Evolutionary conservation across 805 yeast species (phyloP), one percentile per base, ranked within the genome.

Genomic region (Candida easanensis): DNA sequence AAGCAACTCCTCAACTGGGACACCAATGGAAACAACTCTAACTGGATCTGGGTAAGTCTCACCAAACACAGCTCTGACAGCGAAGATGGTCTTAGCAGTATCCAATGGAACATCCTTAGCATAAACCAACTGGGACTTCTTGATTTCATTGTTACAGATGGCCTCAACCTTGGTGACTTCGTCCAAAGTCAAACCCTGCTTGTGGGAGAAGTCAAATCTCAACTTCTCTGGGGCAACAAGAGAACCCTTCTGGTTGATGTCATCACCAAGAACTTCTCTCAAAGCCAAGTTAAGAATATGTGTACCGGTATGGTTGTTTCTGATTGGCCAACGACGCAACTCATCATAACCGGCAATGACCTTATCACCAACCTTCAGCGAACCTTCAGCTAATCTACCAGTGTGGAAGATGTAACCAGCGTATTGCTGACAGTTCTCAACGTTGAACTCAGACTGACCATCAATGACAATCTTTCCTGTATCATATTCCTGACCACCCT

Each of bases 41-140:
- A 93, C 99, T 30, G 99, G 99, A 62, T 93, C 97, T 33, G 99
- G 99, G 62, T 93, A 93, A 3, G 96, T 88, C 73, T 93, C 99
- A 60, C 99, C 99, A 59, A 93, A 93, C 33, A 93, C 99, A 44
- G 99, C 99, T 69, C 99, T 87, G 36, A 93, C 81, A 23, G 97
- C 95, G 52, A 67, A 70, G 54, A 93, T 90, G 37, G 76, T 68
- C 58, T 77, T 80, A 32, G 98, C 99, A 46, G 68, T 60, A 17
- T 71, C 76, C 51, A 93, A 75, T 9, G 84, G 70, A 46, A 91
- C 96, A 31, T 90, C 95, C 66, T 88, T 79, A 48, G 95, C 77
- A 63, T 75, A 91, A 19, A 93, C 98, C 30, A 69, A 66, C 53
- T 79, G 68, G 64, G 88, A 83, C 42, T 77, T 74, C 58, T 80